Evolutionary conservation across 805 yeast genomes (phyloP), one percentile per base, ranked within the genome.

Genomic region (Sugiyamaella smithiae): DNA sequence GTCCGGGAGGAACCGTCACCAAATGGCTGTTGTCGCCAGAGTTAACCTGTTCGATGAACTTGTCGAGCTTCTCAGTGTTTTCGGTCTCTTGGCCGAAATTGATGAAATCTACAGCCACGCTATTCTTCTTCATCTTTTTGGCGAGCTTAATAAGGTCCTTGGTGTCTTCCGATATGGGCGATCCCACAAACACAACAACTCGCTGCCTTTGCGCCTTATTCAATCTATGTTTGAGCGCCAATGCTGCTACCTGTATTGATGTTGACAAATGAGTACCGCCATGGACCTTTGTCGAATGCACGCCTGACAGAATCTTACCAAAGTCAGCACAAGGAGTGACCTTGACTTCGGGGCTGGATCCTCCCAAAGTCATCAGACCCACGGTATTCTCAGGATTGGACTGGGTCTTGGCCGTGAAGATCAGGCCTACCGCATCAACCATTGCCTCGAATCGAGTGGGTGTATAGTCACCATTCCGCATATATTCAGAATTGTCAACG

Each of bases 211-310:
- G 98, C 4, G 84, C 84, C 68, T 86, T 89, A 70, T 93, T 91
- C 67, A 89, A 97, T 62, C 99, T 88, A 70, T 91, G 97, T 65
- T 90, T 93, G 63, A 91, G 80, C 16, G 97, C 97, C 62, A 93
- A 32, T 1, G 85, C 84, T 11, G 98, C 98, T 54, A 93, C 95
- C 70, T 90, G 96, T 58, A 93, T 81, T 8, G 95, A 95, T 32
- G 89, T 84, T 24, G 84, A 72, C 50, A 93, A 75, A 62, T 88
- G 86, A 7, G 74, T 65, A 33, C 73, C 67, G 1, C 96, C 97
- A 12, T 74, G 72, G 48, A 93, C 81, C 56, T 77, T 78, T 4
- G 73, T 82, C 40, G 85, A 88, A 61, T 88, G 96, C 37, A 88
- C 73, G 5, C 96, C 97, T 19, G 87, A 73, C 55, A 90, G 73